These are phyloP conservation scores for Pseudocercospora musae DNA, from an alignment of 2,329 filamentous ascomycete species.

Conservation along the genomic window DNA sequence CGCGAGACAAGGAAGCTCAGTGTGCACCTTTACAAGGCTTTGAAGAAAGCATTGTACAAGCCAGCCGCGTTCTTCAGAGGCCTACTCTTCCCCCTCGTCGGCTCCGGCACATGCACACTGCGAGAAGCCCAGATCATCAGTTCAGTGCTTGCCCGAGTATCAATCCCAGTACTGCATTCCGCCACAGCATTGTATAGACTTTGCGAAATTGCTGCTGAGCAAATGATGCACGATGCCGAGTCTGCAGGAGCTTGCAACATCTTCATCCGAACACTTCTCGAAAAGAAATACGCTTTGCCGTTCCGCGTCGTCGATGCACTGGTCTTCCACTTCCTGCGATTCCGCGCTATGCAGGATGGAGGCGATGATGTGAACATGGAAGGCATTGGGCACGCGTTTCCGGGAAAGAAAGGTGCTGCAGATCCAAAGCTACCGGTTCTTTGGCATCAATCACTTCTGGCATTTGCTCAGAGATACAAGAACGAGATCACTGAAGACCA, in stretches of 20 bases:
- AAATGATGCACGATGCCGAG: constrained; percentile 78
- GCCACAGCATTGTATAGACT: constrained; percentile 86
- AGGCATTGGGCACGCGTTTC: constrained; percentile 34
- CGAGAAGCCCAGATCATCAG: constrained; percentile 90
- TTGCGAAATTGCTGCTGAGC: constrained; percentile 90
- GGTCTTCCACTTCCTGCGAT: constrained; percentile 94
- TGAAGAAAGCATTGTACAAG: constrained; percentile 92
- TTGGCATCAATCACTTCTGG: constrained; percentile 91
- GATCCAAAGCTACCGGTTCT: constrained; percentile 70
- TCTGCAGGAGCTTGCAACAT: constrained; percentile 90
- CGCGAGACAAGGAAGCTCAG: constrained; percentile 92
- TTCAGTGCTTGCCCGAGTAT: constrained; percentile 78
- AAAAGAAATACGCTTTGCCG: constrained; percentile 95
- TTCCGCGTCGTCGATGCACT: constrained; percentile 92
- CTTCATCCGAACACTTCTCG: constrained; percentile 86
- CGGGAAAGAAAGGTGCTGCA: constrained; percentile 45
- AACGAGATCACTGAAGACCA: constrained; percentile 97
- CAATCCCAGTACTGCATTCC: constrained; percentile 86
- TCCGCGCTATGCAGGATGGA: constrained; percentile 66
- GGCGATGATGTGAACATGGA: constrained; percentile 57
- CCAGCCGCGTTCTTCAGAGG: constrained; percentile 97
- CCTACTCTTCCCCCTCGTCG: constrained; percentile 84
- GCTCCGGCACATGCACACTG: constrained; percentile 81
- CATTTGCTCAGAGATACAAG: constrained; percentile 90
- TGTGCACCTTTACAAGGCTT: constrained; percentile 86